A percentile compares a stretch with the other conserved stretches of the same genome.
Evolutionary conservation across 306 rosid species (phyloP).

Genomic region (Neltuma alba): DNA sequence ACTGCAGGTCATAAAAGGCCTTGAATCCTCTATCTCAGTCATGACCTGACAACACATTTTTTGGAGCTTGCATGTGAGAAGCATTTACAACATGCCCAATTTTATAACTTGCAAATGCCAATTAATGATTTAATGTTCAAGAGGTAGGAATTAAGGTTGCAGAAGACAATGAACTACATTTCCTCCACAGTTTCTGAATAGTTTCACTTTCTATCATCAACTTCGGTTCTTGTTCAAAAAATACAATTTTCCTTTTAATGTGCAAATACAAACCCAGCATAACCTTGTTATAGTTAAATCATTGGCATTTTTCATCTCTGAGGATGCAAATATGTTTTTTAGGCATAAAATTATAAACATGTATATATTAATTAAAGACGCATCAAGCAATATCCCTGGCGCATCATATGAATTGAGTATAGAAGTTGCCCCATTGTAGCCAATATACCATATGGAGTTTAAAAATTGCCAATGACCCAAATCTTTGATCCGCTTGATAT

Average conservation of each 20-base stretch:
- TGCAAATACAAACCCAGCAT: neutral
- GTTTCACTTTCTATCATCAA: neutral
- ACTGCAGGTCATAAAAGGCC: neutral
- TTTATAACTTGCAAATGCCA: neutral
- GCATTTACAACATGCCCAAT: slow-evolving; percentile 2
- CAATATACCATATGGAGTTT: neutral
- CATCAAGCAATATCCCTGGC: neutral
- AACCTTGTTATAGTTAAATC: neutral
- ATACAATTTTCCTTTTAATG: neutral
- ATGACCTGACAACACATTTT: neutral
- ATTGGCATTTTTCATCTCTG: neutral
- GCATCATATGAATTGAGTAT: slow-evolving; percentile 10
- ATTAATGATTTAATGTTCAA: neutral
- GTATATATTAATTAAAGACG: neutral
- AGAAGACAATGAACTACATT: neutral
- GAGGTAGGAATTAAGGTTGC: neutral
- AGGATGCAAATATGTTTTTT: neutral
- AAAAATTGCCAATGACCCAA: neutral
- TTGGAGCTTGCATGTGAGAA: neutral
- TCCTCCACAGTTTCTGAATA: neutral
- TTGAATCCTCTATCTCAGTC: neutral
- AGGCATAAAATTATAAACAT: neutral
- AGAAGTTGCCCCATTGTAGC: neutral
- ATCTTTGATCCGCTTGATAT: slow-evolving; percentile 1
- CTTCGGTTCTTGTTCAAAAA: neutral